A percentile compares a stretch with the other conserved stretches of the same genome.
These are phyloP conservation scores for Scorias spongiosa DNA, from an alignment of 2,329 filamentous ascomycete genomes.

Conservation along the genomic window DNA sequence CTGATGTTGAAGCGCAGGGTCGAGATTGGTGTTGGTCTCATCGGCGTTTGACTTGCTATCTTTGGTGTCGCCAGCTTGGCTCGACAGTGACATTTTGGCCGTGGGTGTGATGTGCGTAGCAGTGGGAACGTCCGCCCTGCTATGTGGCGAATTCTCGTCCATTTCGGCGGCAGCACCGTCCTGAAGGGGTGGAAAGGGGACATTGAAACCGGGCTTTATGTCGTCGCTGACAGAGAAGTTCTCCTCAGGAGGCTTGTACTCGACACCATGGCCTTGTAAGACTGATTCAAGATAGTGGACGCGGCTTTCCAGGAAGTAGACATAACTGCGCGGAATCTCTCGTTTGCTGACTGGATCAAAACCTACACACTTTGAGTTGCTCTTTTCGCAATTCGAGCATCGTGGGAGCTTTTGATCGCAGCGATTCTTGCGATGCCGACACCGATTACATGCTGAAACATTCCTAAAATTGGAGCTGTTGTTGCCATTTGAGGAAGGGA, in stretches of 20 bases:
- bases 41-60: background rate
- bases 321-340: slow-evolving; percentile 78
- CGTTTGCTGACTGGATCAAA: slow-evolving; percentile 95
- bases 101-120: too few relatives aligned
- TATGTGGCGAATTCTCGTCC: background rate
- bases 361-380: slow-evolving; percentile 78
- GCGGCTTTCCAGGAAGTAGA: slow-evolving; percentile 83
- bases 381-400: slow-evolving; percentile 85
- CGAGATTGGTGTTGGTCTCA: slow-evolving; percentile 5
- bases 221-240: slow-evolving; percentile 37
- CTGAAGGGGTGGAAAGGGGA: slow-evolving; percentile 14
- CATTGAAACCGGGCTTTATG: slow-evolving; percentile 22
- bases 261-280: slow-evolving; percentile 51
- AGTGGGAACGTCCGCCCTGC: background rate
- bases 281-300: slow-evolving; percentile 70
- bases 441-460: slow-evolving; percentile 89
- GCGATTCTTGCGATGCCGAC: slow-evolving; percentile 79
- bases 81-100: background rate
- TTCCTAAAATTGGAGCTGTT: slow-evolving; percentile 24
- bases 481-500: background rate
- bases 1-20: slow-evolving; percentile 21
- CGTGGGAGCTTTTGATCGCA: slow-evolving; percentile 88
- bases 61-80: background rate
- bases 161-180: background rate
- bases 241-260: slow-evolving; percentile 53